Evolutionary conservation across 768 basidiomycete species (phyloP).

Genomic region (Suillus spraguei): DNA sequence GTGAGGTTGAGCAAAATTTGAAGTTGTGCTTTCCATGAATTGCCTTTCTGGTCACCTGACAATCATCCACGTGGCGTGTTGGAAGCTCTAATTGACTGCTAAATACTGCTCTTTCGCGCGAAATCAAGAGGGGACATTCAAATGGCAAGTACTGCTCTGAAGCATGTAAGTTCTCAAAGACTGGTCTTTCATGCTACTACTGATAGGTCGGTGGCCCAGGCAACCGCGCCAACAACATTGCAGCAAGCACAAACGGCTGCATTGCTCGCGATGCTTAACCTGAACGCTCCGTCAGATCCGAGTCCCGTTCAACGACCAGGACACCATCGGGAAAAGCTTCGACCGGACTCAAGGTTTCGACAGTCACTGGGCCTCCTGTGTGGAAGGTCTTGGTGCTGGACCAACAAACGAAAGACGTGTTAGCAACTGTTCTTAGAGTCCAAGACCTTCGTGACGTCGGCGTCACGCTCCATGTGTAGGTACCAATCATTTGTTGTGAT

Average conservation of each 20-base stretch:
- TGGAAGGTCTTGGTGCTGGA: conserved; percentile 98
- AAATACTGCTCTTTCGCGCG: not conserved
- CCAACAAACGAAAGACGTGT: conserved; percentile 92
- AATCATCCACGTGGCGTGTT: conserved; percentile 13
- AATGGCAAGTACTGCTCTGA: conserved; percentile 50
- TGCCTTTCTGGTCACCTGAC: conserved; percentile 11
- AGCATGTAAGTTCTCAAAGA: conserved; percentile 39
- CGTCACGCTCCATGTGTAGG: conserved; percentile 97
- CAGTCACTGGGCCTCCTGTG: conserved; percentile 70
- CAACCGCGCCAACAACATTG: conserved; percentile 57
- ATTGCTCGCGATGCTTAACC: conserved; percentile 82
- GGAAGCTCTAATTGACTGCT: not conserved
- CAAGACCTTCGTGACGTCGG: conserved; percentile 97
- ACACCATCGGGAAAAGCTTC: conserved; percentile 38
- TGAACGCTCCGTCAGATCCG: conserved; percentile 47
- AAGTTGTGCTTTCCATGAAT: not conserved
- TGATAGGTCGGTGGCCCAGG: conserved; percentile 38
- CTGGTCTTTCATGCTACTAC: conserved; percentile 6
- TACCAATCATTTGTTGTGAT: conserved; percentile 17
- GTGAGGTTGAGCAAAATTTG: not conserved
- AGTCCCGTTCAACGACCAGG: conserved; percentile 20
- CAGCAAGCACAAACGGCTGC: conserved; percentile 89
- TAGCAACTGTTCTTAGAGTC: conserved; percentile 93
- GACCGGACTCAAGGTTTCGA: conserved; percentile 50
- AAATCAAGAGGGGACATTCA: conserved; percentile 4